These are phyloP conservation scores for Achlya hypogyna DNA, from an alignment of 352 stramenopile genomes.

Conservation along the genomic window DNA sequence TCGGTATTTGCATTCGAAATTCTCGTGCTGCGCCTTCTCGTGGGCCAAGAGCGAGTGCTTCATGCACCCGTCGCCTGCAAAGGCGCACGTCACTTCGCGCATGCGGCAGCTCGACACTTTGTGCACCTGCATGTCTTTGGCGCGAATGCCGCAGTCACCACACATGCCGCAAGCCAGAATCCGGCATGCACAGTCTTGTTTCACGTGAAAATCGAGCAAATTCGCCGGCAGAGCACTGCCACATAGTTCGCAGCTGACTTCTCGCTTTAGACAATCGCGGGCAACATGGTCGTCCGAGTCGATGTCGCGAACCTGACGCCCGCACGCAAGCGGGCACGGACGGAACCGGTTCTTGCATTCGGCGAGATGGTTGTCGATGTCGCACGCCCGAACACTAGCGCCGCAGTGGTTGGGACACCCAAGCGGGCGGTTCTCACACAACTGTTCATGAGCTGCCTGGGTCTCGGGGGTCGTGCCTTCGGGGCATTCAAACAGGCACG, in stretches of 20 bases:
- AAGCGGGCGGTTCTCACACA: conserved; percentile 19
- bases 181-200: conserved; percentile 30
- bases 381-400: conserved; percentile 25
- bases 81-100: conserved; percentile 41
- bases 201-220: conserved; percentile 29
- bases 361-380: conserved; percentile 35
- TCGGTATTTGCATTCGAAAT: conserved; percentile 45
- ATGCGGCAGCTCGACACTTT: conserved; percentile 43
- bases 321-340: conserved; percentile 38
- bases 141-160: conserved; percentile 31
- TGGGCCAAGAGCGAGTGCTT: conserved; percentile 40
- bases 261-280: conserved; percentile 37
- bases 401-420: conserved; percentile 50
- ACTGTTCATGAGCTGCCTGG: conserved; percentile 9
- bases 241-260: conserved; percentile 33
- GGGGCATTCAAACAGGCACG: conserved; percentile 24
- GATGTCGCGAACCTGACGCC: conserved; percentile 40
- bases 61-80: conserved; percentile 32
- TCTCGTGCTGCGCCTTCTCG: conserved; percentile 47
- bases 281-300: conserved; percentile 28
- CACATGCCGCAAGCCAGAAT: conserved; percentile 47
- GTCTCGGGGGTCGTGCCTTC: conserved; percentile 9
- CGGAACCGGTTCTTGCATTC: conserved; percentile 31
- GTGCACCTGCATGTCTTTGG: conserved; percentile 31
- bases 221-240: conserved; percentile 28